These are phyloP conservation scores for Alternaria incomplexa DNA, from an alignment of 2,329 filamentous ascomycete species.

Conservation along the genomic window DNA sequence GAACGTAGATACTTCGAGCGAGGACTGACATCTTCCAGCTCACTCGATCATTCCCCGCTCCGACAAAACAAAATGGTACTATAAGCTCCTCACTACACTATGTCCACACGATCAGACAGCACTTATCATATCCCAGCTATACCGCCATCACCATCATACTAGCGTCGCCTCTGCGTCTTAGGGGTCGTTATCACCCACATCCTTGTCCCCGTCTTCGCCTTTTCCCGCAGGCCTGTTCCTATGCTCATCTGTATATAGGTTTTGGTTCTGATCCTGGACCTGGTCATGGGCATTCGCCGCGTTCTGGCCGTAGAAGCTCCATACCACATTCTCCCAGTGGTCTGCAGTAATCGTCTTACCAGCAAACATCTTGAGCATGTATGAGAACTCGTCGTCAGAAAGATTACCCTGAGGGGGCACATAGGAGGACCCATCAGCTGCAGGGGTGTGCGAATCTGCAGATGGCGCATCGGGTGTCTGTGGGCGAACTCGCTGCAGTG, in stretches of 20 bases:
- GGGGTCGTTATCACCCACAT: not conserved
- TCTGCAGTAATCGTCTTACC: not conserved
- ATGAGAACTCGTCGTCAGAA: not conserved
- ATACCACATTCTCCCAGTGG: not conserved
- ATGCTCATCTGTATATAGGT: not conserved
- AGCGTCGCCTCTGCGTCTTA: not conserved
- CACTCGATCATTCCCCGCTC: no score
- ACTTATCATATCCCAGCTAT: no score
- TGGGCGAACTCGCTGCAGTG: not conserved
- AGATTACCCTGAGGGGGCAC: not conserved
- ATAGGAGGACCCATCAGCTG: not conserved
- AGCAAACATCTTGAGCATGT: not conserved
- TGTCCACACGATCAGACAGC: no score
- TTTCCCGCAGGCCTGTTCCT: not conserved
- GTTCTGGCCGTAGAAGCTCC: not conserved
- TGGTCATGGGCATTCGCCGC: not conserved
- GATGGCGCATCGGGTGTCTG: not conserved
- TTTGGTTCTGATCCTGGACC: not conserved
- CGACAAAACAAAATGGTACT: no score
- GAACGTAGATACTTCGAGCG: no score
- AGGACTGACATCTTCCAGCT: no score
- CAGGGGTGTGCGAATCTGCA: not conserved
- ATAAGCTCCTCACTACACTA: no score
- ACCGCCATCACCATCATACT: not conserved
- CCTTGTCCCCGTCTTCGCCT: not conserved